Percentiles rank a stretch among this genome's conserved stretches.
Conservation (phyloP, 1,284 basidiomycete genomes). For the Mycosarcoma mackinlayi region DNA sequence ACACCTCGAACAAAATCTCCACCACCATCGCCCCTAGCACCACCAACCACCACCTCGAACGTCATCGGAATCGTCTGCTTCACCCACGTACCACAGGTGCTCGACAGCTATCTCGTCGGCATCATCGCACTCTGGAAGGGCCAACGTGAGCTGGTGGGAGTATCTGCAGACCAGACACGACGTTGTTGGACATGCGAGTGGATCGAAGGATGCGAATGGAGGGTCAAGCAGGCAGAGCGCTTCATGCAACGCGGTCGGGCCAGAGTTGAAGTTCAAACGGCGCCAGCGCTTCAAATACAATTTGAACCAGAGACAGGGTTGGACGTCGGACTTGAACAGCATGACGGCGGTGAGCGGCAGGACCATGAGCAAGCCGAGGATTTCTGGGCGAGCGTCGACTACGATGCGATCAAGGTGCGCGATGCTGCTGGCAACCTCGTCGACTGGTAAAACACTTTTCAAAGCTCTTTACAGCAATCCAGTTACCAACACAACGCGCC, state of each 20-base stretch:
- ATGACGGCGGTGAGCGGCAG: too few relatives aligned
- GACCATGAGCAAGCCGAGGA: conserved; percentile 19
- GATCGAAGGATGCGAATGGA: conserved; percentile 63
- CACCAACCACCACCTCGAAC: background rate
- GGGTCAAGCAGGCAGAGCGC: conserved; percentile 12
- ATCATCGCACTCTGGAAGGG: conserved; percentile 55
- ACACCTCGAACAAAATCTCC: too few relatives aligned
- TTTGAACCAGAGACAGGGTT: too few relatives aligned
- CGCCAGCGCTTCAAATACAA: background rate
- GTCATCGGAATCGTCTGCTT: conserved; percentile 50
- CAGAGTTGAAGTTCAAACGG: background rate
- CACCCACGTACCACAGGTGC: conserved; percentile 13
- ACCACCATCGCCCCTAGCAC: background rate
- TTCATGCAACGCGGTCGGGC: background rate
- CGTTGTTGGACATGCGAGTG: conserved; percentile 61
- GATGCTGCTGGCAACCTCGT: conserved; percentile 29
- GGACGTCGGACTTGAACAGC: too few relatives aligned
- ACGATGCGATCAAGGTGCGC: conserved; percentile 12
- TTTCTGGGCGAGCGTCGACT: conserved; percentile 37
- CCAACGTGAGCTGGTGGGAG: conserved; percentile 40
- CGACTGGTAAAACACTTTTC: conserved; percentile 39
- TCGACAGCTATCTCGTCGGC: conserved; percentile 42
- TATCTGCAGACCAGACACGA: conserved; percentile 32
- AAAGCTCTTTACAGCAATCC: too few relatives aligned
- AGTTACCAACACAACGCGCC: too few relatives aligned